Conservation (phyloP, 1,284 basidiomycete species). For the Sporisorium graminicola region DNA sequence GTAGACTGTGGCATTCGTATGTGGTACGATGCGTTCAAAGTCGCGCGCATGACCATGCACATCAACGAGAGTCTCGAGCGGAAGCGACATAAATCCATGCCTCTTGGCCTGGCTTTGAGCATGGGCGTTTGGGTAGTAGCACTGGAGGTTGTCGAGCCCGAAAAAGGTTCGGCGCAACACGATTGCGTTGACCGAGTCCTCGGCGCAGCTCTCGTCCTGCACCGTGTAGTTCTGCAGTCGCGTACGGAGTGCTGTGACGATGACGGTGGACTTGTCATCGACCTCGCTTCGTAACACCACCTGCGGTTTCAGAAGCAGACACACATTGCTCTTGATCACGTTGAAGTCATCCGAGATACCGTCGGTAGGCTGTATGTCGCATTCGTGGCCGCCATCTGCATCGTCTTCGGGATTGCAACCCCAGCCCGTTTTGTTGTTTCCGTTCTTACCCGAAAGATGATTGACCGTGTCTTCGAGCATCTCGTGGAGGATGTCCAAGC, state of each 20-base stretch:
- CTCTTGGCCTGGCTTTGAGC: constrained; percentile 60
- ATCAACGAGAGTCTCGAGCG: constrained; percentile 79
- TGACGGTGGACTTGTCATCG: constrained; percentile 77
- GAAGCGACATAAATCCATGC: constrained; percentile 74
- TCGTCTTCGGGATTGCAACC: constrained; percentile 22
- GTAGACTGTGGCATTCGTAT: constrained; percentile 85
- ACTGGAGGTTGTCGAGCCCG: constrained; percentile 83
- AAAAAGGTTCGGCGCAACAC: constrained; percentile 87
- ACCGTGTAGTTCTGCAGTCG: constrained; percentile 85
- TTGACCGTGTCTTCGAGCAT: constrained; percentile 64
- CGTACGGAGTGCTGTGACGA: constrained; percentile 85
- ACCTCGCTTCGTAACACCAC: constrained; percentile 82
- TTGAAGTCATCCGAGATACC: constrained; percentile 71
- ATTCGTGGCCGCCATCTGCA: constrained; percentile 4
- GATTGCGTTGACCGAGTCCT: constrained; percentile 86
- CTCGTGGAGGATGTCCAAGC: constrained; percentile 63
- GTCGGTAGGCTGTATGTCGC: constrained; percentile 42
- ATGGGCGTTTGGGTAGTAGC: constrained; percentile 80
- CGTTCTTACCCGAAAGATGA: constrained; percentile 43
- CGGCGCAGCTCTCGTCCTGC: constrained; percentile 81
- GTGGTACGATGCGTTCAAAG: constrained; percentile 84
- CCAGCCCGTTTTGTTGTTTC: constrained; percentile 36
- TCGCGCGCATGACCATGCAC: constrained; percentile 43
- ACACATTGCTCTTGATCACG: constrained; percentile 78
- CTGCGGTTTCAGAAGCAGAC: constrained; percentile 90